Conservation (phyloP, 2,329 filamentous ascomycete genomes). For the Coniochaeta sp. region DNA sequence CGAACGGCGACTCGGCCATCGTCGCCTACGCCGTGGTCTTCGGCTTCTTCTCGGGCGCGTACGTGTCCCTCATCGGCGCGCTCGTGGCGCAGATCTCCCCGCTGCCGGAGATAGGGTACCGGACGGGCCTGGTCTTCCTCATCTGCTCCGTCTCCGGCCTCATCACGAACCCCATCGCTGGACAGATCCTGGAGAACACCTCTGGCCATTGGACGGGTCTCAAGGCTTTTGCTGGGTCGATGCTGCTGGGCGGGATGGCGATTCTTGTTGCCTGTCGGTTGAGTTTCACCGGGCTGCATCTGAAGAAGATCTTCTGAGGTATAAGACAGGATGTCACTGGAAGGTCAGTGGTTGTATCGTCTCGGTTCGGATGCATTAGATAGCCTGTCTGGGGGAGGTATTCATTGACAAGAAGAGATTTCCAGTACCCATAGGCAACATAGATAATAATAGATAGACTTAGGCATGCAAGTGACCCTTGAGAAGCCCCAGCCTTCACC, state of each 20-base stretch:
- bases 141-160: conserved; percentile 49
- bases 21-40: conserved; percentile 18
- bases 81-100: conserved; percentile 40
- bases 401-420: too few species aligned
- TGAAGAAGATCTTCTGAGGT: neutral
- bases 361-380: neutral
- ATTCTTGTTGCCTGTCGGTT: neutral
- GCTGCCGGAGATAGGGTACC: conserved; percentile 42
- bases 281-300: neutral
- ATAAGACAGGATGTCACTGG: neutral
- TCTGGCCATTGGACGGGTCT: conserved; percentile 5
- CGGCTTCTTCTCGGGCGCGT: conserved; percentile 19
- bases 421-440: too few species aligned
- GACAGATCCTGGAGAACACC: conserved; percentile 21
- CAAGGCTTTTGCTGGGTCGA: conserved; percentile 8
- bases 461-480: too few species aligned
- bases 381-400: too few species aligned
- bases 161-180: conserved; percentile 49
- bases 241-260: conserved; percentile 2
- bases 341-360: neutral
- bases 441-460: too few species aligned
- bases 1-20: conserved; percentile 6
- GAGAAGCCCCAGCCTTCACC: too few species aligned
- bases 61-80: conserved; percentile 15
- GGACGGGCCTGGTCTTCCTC: conserved; percentile 38